phyloP scores from a whole-genome alignment of 352 stramenopile genomes.

The Thraustotheca clavata region DNA sequence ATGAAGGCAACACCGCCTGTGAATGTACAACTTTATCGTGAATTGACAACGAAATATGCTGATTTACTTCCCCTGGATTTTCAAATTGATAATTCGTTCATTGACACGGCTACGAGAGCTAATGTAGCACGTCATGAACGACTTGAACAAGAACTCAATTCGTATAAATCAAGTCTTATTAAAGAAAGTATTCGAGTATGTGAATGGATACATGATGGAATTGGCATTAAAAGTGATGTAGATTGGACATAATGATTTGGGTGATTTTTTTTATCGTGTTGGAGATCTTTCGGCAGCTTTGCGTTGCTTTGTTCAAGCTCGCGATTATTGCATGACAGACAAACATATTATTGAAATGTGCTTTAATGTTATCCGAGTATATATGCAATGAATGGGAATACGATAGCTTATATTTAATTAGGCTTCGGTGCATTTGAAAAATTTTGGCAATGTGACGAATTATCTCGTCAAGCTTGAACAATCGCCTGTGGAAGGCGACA shows the following conservation, averaged over 20 bases:
- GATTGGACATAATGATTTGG: conserved; percentile 85
- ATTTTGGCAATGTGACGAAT: conserved; percentile 79
- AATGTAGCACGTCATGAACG: conserved; percentile 64
- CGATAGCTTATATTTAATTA: conserved; percentile 15
- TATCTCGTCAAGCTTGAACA: conserved; percentile 84
- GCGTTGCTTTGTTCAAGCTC: conserved; percentile 78
- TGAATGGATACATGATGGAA: no score
- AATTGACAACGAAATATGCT: conserved; percentile 17
- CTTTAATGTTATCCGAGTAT: conserved; percentile 82
- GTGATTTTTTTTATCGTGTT: conserved; percentile 80
- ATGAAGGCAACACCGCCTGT: conserved; percentile 15
- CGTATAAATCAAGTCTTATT: conserved; percentile 89
- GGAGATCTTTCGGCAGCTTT: conserved; percentile 65
- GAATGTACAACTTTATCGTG: conserved; percentile 14
- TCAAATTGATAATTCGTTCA: conserved; percentile 33
- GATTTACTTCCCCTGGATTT: conserved; percentile 18
- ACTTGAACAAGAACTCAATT: conserved; percentile 83
- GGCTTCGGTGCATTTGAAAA: conserved; percentile 75
- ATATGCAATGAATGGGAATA: not conserved
- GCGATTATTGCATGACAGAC: conserved; percentile 86
- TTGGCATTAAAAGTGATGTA: no score
- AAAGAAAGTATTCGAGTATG: conserved; percentile 85
- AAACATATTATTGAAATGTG: conserved; percentile 88
- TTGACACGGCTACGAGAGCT: conserved; percentile 59
- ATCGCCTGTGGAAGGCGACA: conserved; percentile 56